phyloP scores from a whole-genome alignment of 2,329 filamentous ascomycete genomes.

The Akanthomyces lecanii region DNA sequence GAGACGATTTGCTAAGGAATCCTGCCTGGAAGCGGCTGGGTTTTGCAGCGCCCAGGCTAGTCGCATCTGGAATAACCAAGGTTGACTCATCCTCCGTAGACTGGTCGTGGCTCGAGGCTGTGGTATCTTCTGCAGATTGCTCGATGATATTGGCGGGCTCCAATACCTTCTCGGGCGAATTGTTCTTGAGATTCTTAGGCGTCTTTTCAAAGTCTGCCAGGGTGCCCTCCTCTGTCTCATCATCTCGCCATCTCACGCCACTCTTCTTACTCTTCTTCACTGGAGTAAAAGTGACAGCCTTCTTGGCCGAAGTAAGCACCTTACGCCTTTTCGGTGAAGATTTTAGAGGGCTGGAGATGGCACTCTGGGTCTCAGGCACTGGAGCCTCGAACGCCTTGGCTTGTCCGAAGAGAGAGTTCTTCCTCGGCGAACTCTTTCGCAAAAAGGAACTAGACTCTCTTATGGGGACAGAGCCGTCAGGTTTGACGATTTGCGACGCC shows the following conservation, averaged over 20 bases:
- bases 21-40: conserved; percentile 82
- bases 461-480: conserved; percentile 64
- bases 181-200: conserved; percentile 61
- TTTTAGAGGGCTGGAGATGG: conserved; percentile 55
- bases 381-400: conserved; percentile 43
- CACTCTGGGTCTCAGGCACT: conserved; percentile 30
- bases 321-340: conserved; percentile 79
- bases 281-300: conserved; percentile 76
- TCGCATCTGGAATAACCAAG: conserved; percentile 48
- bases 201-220: conserved; percentile 91
- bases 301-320: conserved; percentile 52
- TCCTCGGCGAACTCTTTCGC: conserved; percentile 69
- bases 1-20: conserved; percentile 62
- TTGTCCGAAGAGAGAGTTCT: conserved; percentile 38
- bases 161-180: conserved; percentile 46
- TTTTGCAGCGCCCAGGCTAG: conserved; percentile 39
- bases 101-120: background rate
- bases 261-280: conserved; percentile 69
- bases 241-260: conserved; percentile 88
- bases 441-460: conserved; percentile 66
- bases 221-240: conserved; percentile 75
- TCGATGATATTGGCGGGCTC: conserved; percentile 43
- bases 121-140: conserved; percentile 16
- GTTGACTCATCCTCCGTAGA: conserved; percentile 52
- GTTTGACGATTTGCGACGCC: conserved; percentile 81